These are phyloP conservation scores for Backusella psychrophila DNA, from an alignment of 192 early-diverging fungal genomes.

Conservation along the genomic window DNA sequence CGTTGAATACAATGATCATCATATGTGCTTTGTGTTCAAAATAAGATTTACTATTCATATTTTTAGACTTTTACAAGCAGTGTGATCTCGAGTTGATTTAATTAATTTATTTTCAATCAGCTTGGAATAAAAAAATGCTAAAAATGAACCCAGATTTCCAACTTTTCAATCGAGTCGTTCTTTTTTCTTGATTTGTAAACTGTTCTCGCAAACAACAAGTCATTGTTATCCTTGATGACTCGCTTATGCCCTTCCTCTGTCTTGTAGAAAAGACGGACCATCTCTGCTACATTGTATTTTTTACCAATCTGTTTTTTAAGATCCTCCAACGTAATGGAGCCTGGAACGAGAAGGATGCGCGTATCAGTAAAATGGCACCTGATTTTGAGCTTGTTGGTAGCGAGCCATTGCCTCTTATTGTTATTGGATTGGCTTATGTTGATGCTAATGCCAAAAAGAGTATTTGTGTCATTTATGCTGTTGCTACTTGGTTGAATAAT, in stretches of 20 bases:
- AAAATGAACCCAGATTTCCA: conserved; percentile 50
- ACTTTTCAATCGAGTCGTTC: conserved; percentile 43
- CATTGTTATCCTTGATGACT: conserved; percentile 87
- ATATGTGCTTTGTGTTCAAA: too few relatives aligned
- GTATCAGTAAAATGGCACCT: conserved; percentile 69
- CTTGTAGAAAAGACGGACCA: conserved; percentile 70
- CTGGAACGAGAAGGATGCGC: conserved; percentile 55
- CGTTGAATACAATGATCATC: too few relatives aligned
- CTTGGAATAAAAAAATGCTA: too few relatives aligned
- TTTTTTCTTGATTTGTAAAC: conserved; percentile 35
- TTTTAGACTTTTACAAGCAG: too few relatives aligned
- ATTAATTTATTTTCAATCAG: too few relatives aligned
- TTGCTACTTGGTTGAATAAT: too few relatives aligned
- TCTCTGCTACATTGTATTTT: conserved; percentile 51
- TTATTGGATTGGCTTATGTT: background rate
- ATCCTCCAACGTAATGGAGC: conserved; percentile 46
- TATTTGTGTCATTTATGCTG: too few relatives aligned
- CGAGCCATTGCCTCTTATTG: background rate
- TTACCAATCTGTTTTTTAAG: conserved; percentile 50
- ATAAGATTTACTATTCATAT: too few relatives aligned
- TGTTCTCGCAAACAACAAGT: conserved; percentile 69
- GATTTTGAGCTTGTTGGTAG: conserved; percentile 44
- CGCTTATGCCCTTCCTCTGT: conserved; percentile 83
- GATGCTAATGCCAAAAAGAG: background rate
- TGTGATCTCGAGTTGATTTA: too few relatives aligned